Evolutionary conservation across 805 yeast species (phyloP).

Genomic region (Saccharomycopsis sp.): DNA sequence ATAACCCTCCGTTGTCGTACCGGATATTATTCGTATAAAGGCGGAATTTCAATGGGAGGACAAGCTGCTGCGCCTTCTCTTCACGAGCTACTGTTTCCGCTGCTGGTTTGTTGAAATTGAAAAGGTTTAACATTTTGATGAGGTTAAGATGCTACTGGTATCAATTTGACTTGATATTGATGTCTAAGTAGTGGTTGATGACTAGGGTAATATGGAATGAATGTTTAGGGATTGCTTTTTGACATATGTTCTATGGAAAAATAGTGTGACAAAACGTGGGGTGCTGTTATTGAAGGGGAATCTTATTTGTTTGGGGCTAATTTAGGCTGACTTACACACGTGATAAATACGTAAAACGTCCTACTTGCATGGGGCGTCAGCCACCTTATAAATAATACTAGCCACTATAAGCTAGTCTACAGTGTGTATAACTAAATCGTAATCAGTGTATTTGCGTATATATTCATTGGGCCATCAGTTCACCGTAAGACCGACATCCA

Average conservation of each 20-base stretch:
- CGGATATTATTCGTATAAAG: conserved; percentile 42
- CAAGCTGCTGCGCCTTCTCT: neutral
- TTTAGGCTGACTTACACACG: too few species aligned
- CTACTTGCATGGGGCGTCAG: too few species aligned
- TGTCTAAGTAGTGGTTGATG: neutral
- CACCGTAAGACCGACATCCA: neutral
- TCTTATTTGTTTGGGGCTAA: too few species aligned
- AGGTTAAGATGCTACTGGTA: neutral
- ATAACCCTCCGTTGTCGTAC: conserved; percentile 33
- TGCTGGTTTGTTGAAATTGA: neutral
- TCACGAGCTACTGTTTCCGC: neutral
- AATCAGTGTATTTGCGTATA: too few species aligned
- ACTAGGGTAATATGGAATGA: neutral
- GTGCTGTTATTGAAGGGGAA: neutral
- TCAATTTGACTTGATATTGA: neutral
- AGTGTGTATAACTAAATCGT: too few species aligned
- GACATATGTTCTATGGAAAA: neutral
- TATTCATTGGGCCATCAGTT: too few species aligned
- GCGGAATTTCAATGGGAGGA: conserved; percentile 7
- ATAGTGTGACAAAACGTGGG: neutral
- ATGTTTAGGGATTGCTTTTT: neutral
- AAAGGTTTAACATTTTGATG: neutral
- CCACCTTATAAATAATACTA: too few species aligned
- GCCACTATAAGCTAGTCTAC: too few species aligned
- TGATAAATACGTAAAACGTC: too few species aligned